phyloP scores from a whole-genome alignment of 202 grass and related monocot genomes.

The Schoenoplectus tabernaemontani region DNA sequence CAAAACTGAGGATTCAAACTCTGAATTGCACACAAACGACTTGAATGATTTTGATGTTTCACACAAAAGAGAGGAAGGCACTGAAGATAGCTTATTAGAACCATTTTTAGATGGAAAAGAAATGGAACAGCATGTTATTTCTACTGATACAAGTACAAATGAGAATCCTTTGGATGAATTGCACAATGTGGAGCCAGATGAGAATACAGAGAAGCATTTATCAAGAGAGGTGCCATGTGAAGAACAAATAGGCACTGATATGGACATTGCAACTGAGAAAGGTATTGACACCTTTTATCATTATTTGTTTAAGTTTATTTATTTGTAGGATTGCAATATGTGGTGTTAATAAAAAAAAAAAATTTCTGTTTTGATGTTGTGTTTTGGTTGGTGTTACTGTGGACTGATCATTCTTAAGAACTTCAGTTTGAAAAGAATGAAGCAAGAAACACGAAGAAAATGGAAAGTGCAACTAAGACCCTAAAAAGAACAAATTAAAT shows the following conservation, averaged over 20 bases:
- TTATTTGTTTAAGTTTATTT: background rate
- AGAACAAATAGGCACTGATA: background rate
- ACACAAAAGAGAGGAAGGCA: constrained; percentile 4
- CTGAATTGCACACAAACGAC: constrained; percentile 29
- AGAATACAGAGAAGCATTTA: constrained; percentile 15
- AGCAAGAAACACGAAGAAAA: background rate
- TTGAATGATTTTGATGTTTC: constrained; percentile 10
- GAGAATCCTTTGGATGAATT: constrained; percentile 20
- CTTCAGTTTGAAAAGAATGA: background rate
- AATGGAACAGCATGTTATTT: constrained; percentile 20
- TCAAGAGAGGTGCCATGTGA: background rate
- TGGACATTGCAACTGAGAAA: constrained; percentile 8
- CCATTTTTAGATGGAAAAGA: constrained; percentile 18
- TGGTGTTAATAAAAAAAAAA: no score
- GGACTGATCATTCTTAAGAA: background rate
- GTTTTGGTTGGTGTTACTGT: background rate
- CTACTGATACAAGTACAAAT: constrained; percentile 2
- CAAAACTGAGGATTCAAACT: constrained; percentile 59
- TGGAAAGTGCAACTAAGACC: background rate
- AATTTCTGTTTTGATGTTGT: background rate
- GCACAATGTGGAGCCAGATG: background rate
- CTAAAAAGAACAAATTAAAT: background rate
- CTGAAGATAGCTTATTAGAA: constrained; percentile 30
- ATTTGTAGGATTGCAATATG: background rate
- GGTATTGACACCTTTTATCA: background rate